Base-by-base conservation (phyloP, 2,329 filamentous ascomycete genomes). In the Paraphaeosphaeria minitans region DNA sequence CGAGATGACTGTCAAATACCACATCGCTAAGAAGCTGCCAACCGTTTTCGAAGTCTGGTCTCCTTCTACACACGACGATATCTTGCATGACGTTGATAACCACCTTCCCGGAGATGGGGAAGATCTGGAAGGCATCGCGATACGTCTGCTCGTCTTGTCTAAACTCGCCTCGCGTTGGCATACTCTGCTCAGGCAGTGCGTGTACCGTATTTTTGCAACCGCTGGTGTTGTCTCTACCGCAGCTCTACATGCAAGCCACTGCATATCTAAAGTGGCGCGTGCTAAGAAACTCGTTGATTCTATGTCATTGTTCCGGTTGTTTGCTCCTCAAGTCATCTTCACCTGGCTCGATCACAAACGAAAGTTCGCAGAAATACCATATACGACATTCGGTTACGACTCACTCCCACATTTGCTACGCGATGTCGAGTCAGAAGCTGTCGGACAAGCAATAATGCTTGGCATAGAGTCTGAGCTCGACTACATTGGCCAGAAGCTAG, bases 121-220 rank as follows among this genome's bases (percentile, higher is more conserved):
- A 33, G 89, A 88, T 75, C 78, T 83, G 13, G 93, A 97, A 75
- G 94, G 93, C 0, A 94, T 98, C 65, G 91, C 92, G 0, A 85
- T 96, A 63, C 88, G 95, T 6, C 79, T 98, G 2, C 85, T 91
- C 61, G 86, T 92, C 9, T 80, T 98, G 12, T 86, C 90, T 1
- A 87, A 87, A 56, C 80, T 99, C 58, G 95, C 91, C 24, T 91
- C 92, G 31, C 80, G 82, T 52, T 98, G 94, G 91, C 88, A 92
- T 59, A 96, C 93, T 0, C 82, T 98, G 21, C 83, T 97, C 45
- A 89, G 93, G 53, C 87, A 90, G 63, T 93, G 92, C 64, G 90
- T 96, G 19, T 99, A 97, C 74, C 90, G 95, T 74, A 93, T 98
- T 22, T 97, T 98, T 67, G 95, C 98, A 74, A 92, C 90, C 0